Evolutionary conservation across 2,329 filamentous ascomycete species (phyloP).

Genomic region (Fusarium kyushuense): DNA sequence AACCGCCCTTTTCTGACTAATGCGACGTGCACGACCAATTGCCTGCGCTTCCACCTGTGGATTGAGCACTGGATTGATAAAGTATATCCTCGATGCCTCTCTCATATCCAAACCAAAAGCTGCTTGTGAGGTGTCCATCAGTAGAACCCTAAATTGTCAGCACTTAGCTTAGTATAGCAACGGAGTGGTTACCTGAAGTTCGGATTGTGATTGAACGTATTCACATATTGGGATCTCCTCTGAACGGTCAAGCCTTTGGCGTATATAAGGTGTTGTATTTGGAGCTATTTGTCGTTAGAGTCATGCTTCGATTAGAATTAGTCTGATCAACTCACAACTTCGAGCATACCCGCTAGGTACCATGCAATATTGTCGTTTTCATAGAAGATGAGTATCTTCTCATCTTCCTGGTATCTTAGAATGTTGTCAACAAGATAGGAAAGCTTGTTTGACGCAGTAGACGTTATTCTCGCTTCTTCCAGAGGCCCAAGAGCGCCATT

Average conservation of each 20-base stretch:
- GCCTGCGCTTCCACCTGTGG: conserved; percentile 90
- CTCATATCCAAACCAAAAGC: conserved; percentile 89
- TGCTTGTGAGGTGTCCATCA: conserved; percentile 93
- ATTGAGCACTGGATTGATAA: conserved; percentile 88
- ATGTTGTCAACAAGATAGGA: conserved; percentile 86
- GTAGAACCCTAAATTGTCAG: conserved; percentile 69
- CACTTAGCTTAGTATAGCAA: neutral
- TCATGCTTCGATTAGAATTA: neutral
- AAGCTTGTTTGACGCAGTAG: conserved; percentile 87
- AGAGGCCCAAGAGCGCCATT: conserved; percentile 60
- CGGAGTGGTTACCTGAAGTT: conserved; percentile 64
- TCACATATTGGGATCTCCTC: conserved; percentile 79
- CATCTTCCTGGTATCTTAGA: conserved; percentile 72
- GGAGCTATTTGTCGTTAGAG: conserved; percentile 56
- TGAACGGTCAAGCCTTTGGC: conserved; percentile 70
- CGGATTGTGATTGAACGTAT: conserved; percentile 77
- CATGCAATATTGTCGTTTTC: conserved; percentile 88
- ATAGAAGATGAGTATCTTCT: conserved; percentile 95
- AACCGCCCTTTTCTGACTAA: conserved; percentile 83
- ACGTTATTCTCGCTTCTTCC: conserved; percentile 72
- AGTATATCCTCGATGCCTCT: conserved; percentile 86
- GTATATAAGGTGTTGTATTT: conserved; percentile 74
- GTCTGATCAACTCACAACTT: conserved; percentile 65
- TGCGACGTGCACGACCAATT: conserved; percentile 88
- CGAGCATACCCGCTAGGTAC: conserved; percentile 85